Base-by-base conservation (phyloP, 176 grass and related monocot species). In the Melocanna baccifera region DNA sequence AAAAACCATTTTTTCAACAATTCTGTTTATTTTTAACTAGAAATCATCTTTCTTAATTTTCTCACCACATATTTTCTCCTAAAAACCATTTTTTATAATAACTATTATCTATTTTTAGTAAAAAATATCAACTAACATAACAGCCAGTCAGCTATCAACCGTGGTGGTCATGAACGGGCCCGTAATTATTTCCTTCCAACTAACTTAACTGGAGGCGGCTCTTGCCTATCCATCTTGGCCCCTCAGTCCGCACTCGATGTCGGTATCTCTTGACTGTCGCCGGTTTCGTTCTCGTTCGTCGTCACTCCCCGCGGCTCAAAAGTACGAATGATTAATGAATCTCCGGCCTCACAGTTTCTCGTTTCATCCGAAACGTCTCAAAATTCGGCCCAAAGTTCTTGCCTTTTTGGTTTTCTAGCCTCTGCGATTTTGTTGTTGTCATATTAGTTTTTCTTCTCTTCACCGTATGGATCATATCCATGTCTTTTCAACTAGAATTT, bases 191-290 rank as follows among this genome's bases (percentile, higher is more conserved):
- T 61, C 65, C 20, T 2, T 26, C 29, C 74, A 87, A 83, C 84
- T 0, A 78, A 83, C 67, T 87, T 84, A 87, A 90, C 84, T 22
- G 67, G 18, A 62, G 58, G 62, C 14, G 59, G 37, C 40, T 86
- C 53, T 23, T 10, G 55, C 73, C 6, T 46, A 25, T 61, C 50
- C 78, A 22, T 67, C 73, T 58, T 14, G 29, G 40, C 28, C 73
- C 32, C 55, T 70, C 82, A 69, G 5, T 81, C 45, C 45, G 58
- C 57, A 4, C 75, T 86, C 77, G 62, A 39, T 45, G 68, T 78
- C 55, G 40, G 48, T 59, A 13, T 79, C 28, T 64, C 73, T 86
- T 86, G 79, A 86, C 88, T 39, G 36, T 16, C 47, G 32, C 34
- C 37, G 70, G 53, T 70, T 89, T 34, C 83, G 16, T 12, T 66